Evolutionary conservation across 2,329 filamentous ascomycete genomes (phyloP), one percentile per base, ranked within the genome.

Genomic region (Cytospora piceae): DNA sequence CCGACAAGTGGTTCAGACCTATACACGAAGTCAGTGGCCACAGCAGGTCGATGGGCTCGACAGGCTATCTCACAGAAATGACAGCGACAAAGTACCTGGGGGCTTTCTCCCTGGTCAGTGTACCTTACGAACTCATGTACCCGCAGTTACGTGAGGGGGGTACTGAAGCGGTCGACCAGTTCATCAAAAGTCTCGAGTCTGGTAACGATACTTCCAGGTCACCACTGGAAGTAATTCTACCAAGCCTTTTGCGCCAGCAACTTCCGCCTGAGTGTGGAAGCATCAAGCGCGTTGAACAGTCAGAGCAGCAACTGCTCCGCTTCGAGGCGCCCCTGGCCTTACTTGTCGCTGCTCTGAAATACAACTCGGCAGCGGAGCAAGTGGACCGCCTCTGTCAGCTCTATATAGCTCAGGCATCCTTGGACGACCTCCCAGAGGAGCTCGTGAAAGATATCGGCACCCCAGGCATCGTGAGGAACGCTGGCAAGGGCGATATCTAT

Each of bases 401-500:
- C 3, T 98, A 98, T 75, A 88, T 98, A 61, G 94, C 94, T 0
- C 95, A 98, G 77, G 90, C 89, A 17, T 82, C 90, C 37, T 82
- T 97, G 2, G 73, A 81, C 4, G 85, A 90, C 63, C 83, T 98
- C 0, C 93, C 94, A 0, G 60, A 71, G 0, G 69, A 77, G 1
- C 77, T 97, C 0, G 84, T 81, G 63, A 74, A 81, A 3, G 92
- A 96, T 71, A 75, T 97, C 0, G 89, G 90, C 0, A 83, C 84
- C 0, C 94, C 93, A 0, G 74, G 81, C 0, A 72, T 94, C 4
- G 87, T 96, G 4, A 75, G 73, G 4, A 74, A 79, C 8, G 83
- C 86, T 1, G 91, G 91, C 0, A 90, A 85, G 70, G 93, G 92
- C 3, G 94, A 97, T 74, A 78, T 97, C n/a, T 97, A 98, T 74